phyloP scores from a whole-genome alignment of 768 basidiomycete genomes.

The Tulasnella sp. region DNA sequence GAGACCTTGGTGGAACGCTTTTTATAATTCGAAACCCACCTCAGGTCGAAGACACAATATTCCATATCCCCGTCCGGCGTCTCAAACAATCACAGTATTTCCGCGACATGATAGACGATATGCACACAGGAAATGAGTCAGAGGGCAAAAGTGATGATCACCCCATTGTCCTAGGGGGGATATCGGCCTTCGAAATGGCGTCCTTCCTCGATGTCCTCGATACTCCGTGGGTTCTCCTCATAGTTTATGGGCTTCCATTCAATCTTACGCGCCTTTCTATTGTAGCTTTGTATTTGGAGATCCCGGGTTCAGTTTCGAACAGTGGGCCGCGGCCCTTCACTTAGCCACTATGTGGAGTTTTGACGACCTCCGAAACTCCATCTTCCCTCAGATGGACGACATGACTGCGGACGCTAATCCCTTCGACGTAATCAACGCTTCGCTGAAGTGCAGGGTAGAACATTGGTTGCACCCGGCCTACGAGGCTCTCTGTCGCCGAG shows the following conservation, averaged over 20 bases:
- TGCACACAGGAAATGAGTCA: background rate
- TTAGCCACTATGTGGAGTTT: constrained; percentile 32
- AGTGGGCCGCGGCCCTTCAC: constrained; percentile 18
- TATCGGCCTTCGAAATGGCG: constrained; percentile 26
- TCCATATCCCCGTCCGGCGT: background rate
- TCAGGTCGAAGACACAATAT: constrained; percentile 11
- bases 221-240: background rate
- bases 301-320: background rate
- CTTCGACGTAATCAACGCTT: background rate
- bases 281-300: background rate
- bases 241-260: background rate
- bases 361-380: constrained; percentile 4
- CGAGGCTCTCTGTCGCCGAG: constrained; percentile 10
- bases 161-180: background rate
- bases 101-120: constrained; percentile 13
- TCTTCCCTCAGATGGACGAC: background rate
- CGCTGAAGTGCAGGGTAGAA: constrained; percentile 28
- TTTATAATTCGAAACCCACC: background rate
- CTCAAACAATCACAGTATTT: constrained; percentile 1
- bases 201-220: constrained; percentile 7
- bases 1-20: background rate
- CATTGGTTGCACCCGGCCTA: constrained; percentile 27
- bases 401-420: background rate
- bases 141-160: constrained; percentile 10
- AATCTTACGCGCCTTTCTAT: no score